Evolutionary conservation across 257 asterid species (phyloP), one percentile per base, ranked within the genome.

Genomic region (Salvia rosmarinus): DNA sequence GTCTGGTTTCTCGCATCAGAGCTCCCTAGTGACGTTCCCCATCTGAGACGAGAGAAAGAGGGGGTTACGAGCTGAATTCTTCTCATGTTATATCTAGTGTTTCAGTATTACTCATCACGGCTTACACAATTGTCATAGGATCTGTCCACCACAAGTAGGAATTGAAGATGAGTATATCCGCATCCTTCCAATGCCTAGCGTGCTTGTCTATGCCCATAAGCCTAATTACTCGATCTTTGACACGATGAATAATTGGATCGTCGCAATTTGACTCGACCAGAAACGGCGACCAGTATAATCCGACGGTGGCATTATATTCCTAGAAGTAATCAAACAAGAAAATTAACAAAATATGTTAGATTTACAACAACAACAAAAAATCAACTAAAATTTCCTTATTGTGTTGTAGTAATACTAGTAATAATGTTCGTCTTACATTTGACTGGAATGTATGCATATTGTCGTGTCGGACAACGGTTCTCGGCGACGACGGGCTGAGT

Each of bases 221-320:
- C 75, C 89, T 81, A 9, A 89, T 77, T 1, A 87, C 73, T 0
- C 89, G 85, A 6, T 80, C 85, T 0, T 72, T 71, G 3, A 82
- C 50, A 13, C 80, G 78, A 55, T 91, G 96, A 47, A 66, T 58
- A 32, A 32, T 35, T 3, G 87, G 87, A 35, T 91, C 81, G 19
- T 94, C 99, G 2, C 88, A 84, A 66, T 94, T 89, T 0, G 99
- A 94, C 72, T 94, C 99, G 13, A 91, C 91, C 3, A 91, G 82
- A 68, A 91, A 76, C 1, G 97, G 98, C 0, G 95, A 85, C 98
- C 98, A 94, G 44, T 91, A 94, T 77, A 89, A 89, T 44, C 82
- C 95, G 9, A 94, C 86, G 2, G 96, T 75, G 0, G 89, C 88
- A 65, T 94, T 91, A 79, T 84, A 86, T 64, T 84, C 97, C 99